Percentiles rank a stretch among this genome's conserved stretches.
phyloP scores from a whole-genome alignment of 306 rosid species.

The Elaeagnus macrophylla region DNA sequence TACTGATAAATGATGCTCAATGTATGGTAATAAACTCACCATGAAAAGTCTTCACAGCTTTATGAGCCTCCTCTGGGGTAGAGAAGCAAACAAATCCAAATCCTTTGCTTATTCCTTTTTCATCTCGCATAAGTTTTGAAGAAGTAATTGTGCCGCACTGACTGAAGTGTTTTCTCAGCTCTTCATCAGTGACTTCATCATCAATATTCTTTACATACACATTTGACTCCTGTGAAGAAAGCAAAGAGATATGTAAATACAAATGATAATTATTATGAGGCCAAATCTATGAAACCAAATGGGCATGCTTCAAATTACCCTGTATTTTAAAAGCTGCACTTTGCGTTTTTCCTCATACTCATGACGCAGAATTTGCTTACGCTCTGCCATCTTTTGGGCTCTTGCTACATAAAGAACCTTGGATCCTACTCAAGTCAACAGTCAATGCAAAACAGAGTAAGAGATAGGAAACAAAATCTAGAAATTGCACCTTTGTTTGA shows the following conservation, averaged over 20 bases:
- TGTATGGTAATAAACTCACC: slow-evolving; percentile 36
- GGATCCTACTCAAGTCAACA: slow-evolving; percentile 46
- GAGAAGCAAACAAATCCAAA: slow-evolving; percentile 91
- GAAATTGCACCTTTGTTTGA: not conserved
- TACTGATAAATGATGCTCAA: no score
- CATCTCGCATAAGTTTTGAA: slow-evolving; percentile 67
- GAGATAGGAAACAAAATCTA: slow-evolving; percentile 2
- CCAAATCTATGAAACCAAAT: slow-evolving; percentile 2
- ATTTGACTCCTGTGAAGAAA: slow-evolving; percentile 56
- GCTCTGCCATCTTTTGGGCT: slow-evolving; percentile 87
- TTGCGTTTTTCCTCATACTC: slow-evolving; percentile 73
- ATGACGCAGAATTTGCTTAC: slow-evolving; percentile 53
- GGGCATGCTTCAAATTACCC: slow-evolving; percentile 28
- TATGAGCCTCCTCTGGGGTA: slow-evolving; percentile 75
- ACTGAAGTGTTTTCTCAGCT: slow-evolving; percentile 49
- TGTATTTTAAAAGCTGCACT: slow-evolving; percentile 55
- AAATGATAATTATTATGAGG: not conserved
- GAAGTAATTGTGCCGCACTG: slow-evolving; percentile 79
- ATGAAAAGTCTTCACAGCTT: slow-evolving; percentile 72
- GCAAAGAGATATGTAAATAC: slow-evolving; percentile 11
- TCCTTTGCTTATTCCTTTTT: slow-evolving; percentile 72
- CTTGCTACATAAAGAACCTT: slow-evolving; percentile 69
- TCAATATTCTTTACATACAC: slow-evolving; percentile 83
- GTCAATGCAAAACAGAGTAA: slow-evolving; percentile 7
- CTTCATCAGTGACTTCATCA: slow-evolving; percentile 61